A percentile compares a stretch with the other conserved stretches of the same genome.
phyloP scores from a whole-genome alignment of 345 rosid genomes.

The Clausena lansium region DNA sequence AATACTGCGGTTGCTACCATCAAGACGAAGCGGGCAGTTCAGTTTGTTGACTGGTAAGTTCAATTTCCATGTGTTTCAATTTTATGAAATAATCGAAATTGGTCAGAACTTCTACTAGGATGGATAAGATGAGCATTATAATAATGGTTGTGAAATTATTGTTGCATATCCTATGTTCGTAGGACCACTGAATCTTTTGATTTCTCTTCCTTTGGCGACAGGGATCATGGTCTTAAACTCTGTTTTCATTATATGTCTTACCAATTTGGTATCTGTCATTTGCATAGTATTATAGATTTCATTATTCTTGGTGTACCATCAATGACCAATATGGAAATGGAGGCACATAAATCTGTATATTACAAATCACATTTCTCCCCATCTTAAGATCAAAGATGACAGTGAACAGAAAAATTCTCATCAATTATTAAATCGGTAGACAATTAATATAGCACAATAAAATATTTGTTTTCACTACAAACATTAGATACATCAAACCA shows the following conservation, averaged over 20 bases:
- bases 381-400: neutral
- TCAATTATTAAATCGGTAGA: neutral
- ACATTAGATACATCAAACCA: neutral
- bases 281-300: neutral
- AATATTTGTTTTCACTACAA: neutral
- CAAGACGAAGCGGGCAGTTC: slow-evolving; percentile 76
- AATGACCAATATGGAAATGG: neutral
- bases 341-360: neutral
- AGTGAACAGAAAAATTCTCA: neutral
- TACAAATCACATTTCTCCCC: neutral
- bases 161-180: neutral
- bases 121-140: neutral
- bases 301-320: neutral
- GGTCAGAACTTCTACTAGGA: neutral
- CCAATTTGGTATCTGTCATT: neutral
- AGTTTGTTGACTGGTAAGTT: slow-evolving; percentile 82
- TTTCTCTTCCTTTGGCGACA: neutral
- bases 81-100: neutral
- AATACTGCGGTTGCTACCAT: slow-evolving; percentile 72
- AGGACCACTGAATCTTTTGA: neutral
- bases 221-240: neutral
- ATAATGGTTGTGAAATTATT: neutral
- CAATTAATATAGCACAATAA: neutral
- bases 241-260: neutral
- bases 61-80: neutral